Percentiles rank a stretch among this genome's conserved stretches.
These are phyloP conservation scores for Colletotrichum incanum DNA, from an alignment of 2,329 filamentous ascomycete species.

Conservation along the genomic window DNA sequence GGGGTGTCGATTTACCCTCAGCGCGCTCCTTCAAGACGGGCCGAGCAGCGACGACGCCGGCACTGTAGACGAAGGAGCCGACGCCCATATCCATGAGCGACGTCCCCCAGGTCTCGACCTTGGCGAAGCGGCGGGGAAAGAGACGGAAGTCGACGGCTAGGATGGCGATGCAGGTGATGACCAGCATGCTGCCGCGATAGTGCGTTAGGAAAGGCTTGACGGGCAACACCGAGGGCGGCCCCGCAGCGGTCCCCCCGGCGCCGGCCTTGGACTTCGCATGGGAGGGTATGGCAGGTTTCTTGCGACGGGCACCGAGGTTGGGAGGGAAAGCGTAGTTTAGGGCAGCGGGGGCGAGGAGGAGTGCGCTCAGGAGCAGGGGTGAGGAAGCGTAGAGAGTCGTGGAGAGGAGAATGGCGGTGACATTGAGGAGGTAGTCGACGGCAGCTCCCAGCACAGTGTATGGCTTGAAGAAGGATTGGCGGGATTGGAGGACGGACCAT, in stretches of 20 bases:
- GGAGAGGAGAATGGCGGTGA: constrained; percentile 85
- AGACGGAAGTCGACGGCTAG: constrained; percentile 96
- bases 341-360: constrained; percentile 81
- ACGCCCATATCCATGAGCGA: constrained; percentile 99
- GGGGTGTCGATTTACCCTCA: constrained; percentile 63
- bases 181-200: constrained; percentile 93
- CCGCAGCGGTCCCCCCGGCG: constrained; percentile 39
- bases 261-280: constrained; percentile 55
- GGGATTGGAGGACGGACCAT: constrained; percentile 90
- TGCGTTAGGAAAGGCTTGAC: constrained; percentile 93
- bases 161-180: constrained; percentile 90
- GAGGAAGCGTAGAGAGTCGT: constrained; percentile 86
- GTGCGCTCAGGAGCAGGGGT: constrained; percentile 80
- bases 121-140: constrained; percentile 95
- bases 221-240: constrained; percentile 71
- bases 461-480: constrained; percentile 86
- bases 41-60: constrained; percentile 90
- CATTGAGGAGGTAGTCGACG: constrained; percentile 91
- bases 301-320: constrained; percentile 57
- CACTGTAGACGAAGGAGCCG: constrained; percentile 96
- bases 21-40: constrained; percentile 80
- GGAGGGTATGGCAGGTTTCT: constrained; percentile 66
- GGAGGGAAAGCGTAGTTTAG: constrained; percentile 71
- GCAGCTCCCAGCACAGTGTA: constrained; percentile 78
- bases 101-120: constrained; percentile 99